Conservation (phyloP, 306 rosid genomes). For the Sphenostylis stenocarpa region DNA sequence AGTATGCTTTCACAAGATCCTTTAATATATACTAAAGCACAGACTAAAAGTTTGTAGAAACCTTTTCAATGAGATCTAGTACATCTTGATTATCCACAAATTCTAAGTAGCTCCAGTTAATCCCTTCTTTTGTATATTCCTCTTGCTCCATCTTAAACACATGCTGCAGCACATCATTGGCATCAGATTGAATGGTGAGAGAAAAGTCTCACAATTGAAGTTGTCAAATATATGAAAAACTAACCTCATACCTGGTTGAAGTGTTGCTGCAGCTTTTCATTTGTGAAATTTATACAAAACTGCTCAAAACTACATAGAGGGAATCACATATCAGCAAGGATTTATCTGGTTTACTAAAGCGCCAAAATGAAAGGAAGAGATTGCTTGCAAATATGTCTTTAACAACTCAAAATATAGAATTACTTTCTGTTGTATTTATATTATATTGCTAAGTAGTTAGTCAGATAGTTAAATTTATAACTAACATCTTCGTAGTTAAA, state of each 20-base stretch:
- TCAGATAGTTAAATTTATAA: neutral
- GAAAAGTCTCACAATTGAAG: slow-evolving; percentile 37
- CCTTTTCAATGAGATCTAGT: slow-evolving; percentile 94
- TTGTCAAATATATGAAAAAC: slow-evolving; percentile 58
- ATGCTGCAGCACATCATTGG: slow-evolving; percentile 61
- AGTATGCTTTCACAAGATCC: neutral
- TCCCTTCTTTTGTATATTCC: slow-evolving; percentile 75
- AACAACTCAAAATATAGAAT: neutral
- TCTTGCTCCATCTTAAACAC: slow-evolving; percentile 98
- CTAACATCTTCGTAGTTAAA: neutral
- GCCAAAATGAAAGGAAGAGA: slow-evolving; percentile 4
- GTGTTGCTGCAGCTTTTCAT: slow-evolving; percentile 98
- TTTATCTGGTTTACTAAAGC: slow-evolving; percentile 22
- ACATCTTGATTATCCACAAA: slow-evolving; percentile 90
- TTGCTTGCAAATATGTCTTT: neutral
- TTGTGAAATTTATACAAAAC: slow-evolving; percentile 85
- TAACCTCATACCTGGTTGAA: slow-evolving; percentile 99
- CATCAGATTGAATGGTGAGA: slow-evolving; percentile 44
- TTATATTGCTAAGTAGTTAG: too few species aligned
- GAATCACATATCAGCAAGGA: slow-evolving; percentile 33
- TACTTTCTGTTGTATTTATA: neutral
- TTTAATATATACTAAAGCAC: neutral
- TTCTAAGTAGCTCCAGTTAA: slow-evolving; percentile 90
- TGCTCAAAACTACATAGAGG: slow-evolving; percentile 82
- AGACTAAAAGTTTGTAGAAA: slow-evolving; percentile 36